Conservation (phyloP, 2,329 filamentous ascomycete genomes). For the Cytospora piceicola region DNA sequence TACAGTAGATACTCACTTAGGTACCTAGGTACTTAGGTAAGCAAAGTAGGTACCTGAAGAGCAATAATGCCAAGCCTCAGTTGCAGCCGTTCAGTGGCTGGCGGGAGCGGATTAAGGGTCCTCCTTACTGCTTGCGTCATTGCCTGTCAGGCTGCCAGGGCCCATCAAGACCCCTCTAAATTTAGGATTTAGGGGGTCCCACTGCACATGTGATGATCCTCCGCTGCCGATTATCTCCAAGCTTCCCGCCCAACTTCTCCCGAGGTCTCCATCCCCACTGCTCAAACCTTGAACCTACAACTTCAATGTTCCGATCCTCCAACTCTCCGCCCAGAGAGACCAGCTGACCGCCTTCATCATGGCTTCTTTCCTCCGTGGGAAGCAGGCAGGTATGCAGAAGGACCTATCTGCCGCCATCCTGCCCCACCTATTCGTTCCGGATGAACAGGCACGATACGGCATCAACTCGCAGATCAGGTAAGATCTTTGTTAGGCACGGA, state of each 20-base stretch:
- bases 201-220: neutral
- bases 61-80: neutral
- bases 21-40: too few relatives aligned
- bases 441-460: conserved; percentile 82
- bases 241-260: conserved; percentile 10
- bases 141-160: neutral
- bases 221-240: neutral
- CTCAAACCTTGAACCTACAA: neutral
- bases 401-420: conserved; percentile 84
- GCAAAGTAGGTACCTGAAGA: too few relatives aligned
- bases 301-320: neutral
- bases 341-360: conserved; percentile 51
- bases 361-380: conserved; percentile 86
- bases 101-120: neutral
- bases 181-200: conserved; percentile 2
- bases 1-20: too few relatives aligned
- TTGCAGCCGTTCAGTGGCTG: too few relatives aligned
- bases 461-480: conserved; percentile 76
- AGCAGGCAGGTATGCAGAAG: conserved; percentile 90
- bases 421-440: conserved; percentile 77
- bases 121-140: too few relatives aligned
- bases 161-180: conserved; percentile 11
- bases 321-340: conserved; percentile 4
- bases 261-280: conserved; percentile 2
- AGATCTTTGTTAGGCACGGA: conserved; percentile 29